A percentile compares a stretch with the other conserved stretches of the same genome.
These are phyloP conservation scores for Pseudogymnoascus sp. DNA, from an alignment of 2,329 filamentous ascomycete species.

Conservation along the genomic window DNA sequence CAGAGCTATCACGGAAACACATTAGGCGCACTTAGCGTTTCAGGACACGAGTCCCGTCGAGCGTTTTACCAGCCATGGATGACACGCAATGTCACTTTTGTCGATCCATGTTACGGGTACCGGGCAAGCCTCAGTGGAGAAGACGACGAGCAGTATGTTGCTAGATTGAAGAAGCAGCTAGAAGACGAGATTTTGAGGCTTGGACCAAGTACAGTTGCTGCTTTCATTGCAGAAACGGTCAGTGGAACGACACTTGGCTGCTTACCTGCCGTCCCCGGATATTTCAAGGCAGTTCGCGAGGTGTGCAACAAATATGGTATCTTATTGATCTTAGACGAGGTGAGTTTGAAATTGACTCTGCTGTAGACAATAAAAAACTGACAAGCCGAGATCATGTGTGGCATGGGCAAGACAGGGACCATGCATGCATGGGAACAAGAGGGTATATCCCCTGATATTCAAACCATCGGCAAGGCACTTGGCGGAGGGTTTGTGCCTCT, in stretches of 20 bases:
- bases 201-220: constrained; percentile 50
- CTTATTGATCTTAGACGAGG: constrained; percentile 44
- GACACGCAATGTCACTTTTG: constrained; percentile 39
- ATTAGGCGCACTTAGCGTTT: constrained; percentile 48
- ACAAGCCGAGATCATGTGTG: constrained; percentile 45
- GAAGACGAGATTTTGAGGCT: constrained; percentile 48
- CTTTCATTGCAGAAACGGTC: constrained; percentile 56
- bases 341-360: constrained; percentile 44
- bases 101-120: constrained; percentile 54
- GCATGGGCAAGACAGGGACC: constrained; percentile 38
- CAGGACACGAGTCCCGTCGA: constrained; percentile 47
- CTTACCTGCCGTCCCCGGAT: constrained; percentile 36
- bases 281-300: constrained; percentile 54
- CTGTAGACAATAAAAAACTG: background rate
- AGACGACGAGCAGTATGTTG: constrained; percentile 43
- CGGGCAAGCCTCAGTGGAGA: constrained; percentile 40
- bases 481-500: constrained; percentile 52
- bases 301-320: constrained; percentile 61
- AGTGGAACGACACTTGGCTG: constrained; percentile 60
- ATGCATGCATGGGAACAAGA: constrained; percentile 45
- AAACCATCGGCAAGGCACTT: constrained; percentile 55
- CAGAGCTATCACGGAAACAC: constrained; percentile 61
- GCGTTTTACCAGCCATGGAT: constrained; percentile 47
- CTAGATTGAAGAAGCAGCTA: constrained; percentile 47
- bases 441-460: constrained; percentile 47